A percentile compares a stretch with the other conserved stretches of the same genome.
Evolutionary conservation across 768 basidiomycete genomes (phyloP).

Genomic region (Rhizopogon sp.): DNA sequence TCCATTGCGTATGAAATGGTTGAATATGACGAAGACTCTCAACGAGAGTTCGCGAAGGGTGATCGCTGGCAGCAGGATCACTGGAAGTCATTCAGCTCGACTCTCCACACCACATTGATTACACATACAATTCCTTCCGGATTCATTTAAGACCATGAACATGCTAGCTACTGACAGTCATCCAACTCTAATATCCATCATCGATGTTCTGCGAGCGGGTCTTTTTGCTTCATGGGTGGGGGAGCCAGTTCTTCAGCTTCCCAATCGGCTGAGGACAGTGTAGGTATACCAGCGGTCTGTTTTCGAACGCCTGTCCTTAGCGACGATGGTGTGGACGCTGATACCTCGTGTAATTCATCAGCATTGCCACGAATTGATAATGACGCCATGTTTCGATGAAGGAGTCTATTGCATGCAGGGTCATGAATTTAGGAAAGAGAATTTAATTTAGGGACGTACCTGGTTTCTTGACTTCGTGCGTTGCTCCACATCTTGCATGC

Average conservation of each 20-base stretch:
- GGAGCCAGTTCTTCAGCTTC: conserved; percentile 44
- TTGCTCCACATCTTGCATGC: conserved; percentile 72
- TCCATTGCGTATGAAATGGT: no score
- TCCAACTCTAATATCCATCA: not conserved
- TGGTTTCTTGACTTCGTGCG: conserved; percentile 66
- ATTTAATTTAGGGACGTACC: conserved; percentile 40
- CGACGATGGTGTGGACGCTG: not conserved
- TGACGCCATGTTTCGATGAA: conserved; percentile 17
- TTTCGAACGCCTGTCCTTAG: conserved; percentile 10
- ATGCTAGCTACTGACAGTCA: not conserved
- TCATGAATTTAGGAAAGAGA: not conserved
- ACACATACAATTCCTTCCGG: not conserved
- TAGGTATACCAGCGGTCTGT: conserved; percentile 37
- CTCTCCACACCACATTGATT: not conserved
- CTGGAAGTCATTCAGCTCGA: not conserved
- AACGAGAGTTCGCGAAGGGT: no score
- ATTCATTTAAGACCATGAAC: not conserved
- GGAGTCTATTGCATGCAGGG: conserved; percentile 8
- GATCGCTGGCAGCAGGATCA: no score
- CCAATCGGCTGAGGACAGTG: conserved; percentile 48
- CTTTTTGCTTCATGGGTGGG: conserved; percentile 22
- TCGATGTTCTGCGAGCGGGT: not conserved
- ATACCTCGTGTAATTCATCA: not conserved
- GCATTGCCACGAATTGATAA: conserved; percentile 27
- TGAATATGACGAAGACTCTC: no score